phyloP scores from a whole-genome alignment of 2,329 filamentous ascomycete genomes.

The Bimuria novae-zelandiae region DNA sequence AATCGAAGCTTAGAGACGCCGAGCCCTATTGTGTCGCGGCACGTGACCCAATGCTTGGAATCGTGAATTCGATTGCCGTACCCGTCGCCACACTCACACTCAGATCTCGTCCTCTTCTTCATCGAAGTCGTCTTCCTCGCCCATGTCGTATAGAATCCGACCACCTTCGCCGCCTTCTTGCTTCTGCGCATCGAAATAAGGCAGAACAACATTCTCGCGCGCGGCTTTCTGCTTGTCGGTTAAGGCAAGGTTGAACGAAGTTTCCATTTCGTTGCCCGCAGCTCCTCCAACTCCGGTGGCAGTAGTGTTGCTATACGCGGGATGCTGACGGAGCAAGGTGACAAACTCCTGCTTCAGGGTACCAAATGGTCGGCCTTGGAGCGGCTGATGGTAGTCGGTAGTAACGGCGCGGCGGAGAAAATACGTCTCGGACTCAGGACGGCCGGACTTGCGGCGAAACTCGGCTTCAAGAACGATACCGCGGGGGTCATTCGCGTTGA shows the following conservation, averaged over 20 bases:
- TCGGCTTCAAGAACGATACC: slow-evolving; percentile 83
- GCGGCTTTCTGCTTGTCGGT: slow-evolving; percentile 90
- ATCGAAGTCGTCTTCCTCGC: slow-evolving; percentile 93
- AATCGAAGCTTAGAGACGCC: no score
- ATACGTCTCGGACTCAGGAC: slow-evolving; percentile 73
- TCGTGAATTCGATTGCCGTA: not conserved
- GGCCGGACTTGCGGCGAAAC: slow-evolving; percentile 79
- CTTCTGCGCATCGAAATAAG: slow-evolving; percentile 95
- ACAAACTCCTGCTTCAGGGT: slow-evolving; percentile 56
- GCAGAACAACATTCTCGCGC: slow-evolving; percentile 85
- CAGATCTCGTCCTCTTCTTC: slow-evolving; percentile 93
- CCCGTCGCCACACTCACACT: slow-evolving; percentile 1
- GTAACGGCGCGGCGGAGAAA: slow-evolving; percentile 48
- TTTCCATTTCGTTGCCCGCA: slow-evolving; percentile 45
- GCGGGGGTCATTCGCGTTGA: slow-evolving; percentile 57
- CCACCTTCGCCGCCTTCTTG: slow-evolving; percentile 80
- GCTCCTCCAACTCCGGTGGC: slow-evolving; percentile 31
- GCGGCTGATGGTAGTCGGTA: slow-evolving; percentile 24
- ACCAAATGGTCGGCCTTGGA: slow-evolving; percentile 19
- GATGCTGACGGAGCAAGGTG: slow-evolving; percentile 74
- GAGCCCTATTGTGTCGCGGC: not conserved
- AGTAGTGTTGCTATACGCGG: slow-evolving; percentile 41
- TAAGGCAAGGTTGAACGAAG: slow-evolving; percentile 83
- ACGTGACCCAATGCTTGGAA: not conserved
- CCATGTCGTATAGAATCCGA: slow-evolving; percentile 95